phyloP scores from a whole-genome alignment of 305 asterid genomes.

The Rubia tinctorum region DNA sequence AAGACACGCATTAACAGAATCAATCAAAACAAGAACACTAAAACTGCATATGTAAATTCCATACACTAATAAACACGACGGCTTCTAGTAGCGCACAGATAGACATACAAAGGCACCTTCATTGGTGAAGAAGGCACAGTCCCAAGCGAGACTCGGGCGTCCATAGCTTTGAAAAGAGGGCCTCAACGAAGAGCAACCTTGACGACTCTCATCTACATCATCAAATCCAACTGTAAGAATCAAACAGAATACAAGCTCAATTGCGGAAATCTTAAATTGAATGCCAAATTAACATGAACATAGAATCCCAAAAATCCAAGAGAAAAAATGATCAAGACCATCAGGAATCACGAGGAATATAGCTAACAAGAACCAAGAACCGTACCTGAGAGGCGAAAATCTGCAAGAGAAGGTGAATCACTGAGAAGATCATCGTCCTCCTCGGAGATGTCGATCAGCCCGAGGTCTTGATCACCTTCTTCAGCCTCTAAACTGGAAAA shows the following conservation, averaged over 20 bases:
- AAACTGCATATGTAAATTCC: not conserved
- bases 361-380: not conserved
- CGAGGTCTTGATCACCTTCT: slow-evolving; percentile 40
- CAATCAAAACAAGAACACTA: not conserved
- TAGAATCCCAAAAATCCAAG: not conserved
- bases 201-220: slow-evolving; percentile 20
- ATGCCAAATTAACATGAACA: not conserved
- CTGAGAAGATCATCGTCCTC: slow-evolving; percentile 60
- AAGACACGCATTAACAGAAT: slow-evolving; percentile 3
- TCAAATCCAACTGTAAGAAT: slow-evolving; percentile 26
- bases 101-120: slow-evolving; percentile 36
- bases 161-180: slow-evolving; percentile 33
- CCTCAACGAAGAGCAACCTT: slow-evolving; percentile 19
- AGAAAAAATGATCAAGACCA: not conserved
- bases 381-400: slow-evolving; percentile 44
- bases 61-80: not conserved
- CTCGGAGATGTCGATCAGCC: slow-evolving; percentile 50
- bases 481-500: slow-evolving; percentile 30
- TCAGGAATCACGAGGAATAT: not conserved
- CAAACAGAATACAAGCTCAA: not conserved
- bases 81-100: not conserved
- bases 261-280: not conserved
- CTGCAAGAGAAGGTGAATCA: slow-evolving; percentile 40
- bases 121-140: slow-evolving; percentile 52
- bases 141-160: slow-evolving; percentile 79